A percentile compares a stretch with the other conserved stretches of the same genome.
These are phyloP conservation scores for Colletotrichum chlorophyti DNA, from an alignment of 2,329 filamentous ascomycete genomes.

Conservation along the genomic window DNA sequence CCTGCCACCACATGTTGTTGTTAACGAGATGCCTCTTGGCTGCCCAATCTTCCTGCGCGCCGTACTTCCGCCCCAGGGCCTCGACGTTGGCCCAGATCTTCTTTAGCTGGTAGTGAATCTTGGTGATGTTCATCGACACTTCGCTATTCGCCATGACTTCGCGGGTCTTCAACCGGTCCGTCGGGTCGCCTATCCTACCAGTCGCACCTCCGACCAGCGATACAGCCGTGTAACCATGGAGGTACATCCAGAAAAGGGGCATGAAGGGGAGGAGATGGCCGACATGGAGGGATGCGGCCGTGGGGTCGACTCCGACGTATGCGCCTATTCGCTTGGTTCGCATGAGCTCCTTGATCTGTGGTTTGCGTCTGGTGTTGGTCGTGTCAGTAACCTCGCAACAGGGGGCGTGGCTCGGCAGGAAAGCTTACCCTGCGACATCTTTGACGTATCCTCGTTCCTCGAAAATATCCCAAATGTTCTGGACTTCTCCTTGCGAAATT, in stretches of 20 bases:
- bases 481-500: conserved; percentile 57
- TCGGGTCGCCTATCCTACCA: conserved; percentile 80
- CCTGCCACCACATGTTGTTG: conserved; percentile 85
- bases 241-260: conserved; percentile 84
- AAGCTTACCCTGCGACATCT: conserved; percentile 71
- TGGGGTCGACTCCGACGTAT: conserved; percentile 85
- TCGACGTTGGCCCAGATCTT: conserved; percentile 80
- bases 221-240: conserved; percentile 73
- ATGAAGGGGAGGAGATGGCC: conserved; percentile 84
- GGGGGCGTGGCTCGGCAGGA: not conserved
- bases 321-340: conserved; percentile 70
- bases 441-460: conserved; percentile 78
- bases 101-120: conserved; percentile 73
- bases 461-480: conserved; percentile 67
- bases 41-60: conserved; percentile 67
- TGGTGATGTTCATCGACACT: conserved; percentile 68
- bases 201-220: conserved; percentile 78
- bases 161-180: conserved; percentile 69
- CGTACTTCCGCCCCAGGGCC: conserved; percentile 67
- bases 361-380: conserved; percentile 45
- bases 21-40: conserved; percentile 76
- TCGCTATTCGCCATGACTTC: conserved; percentile 57
- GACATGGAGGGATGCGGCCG: conserved; percentile 78
- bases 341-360: conserved; percentile 68
- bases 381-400: conserved; percentile 4